A percentile compares a stretch with the other conserved stretches of the same genome.
phyloP scores from a whole-genome alignment of 2,329 filamentous ascomycete genomes.

The Pseudocercospora musae region DNA sequence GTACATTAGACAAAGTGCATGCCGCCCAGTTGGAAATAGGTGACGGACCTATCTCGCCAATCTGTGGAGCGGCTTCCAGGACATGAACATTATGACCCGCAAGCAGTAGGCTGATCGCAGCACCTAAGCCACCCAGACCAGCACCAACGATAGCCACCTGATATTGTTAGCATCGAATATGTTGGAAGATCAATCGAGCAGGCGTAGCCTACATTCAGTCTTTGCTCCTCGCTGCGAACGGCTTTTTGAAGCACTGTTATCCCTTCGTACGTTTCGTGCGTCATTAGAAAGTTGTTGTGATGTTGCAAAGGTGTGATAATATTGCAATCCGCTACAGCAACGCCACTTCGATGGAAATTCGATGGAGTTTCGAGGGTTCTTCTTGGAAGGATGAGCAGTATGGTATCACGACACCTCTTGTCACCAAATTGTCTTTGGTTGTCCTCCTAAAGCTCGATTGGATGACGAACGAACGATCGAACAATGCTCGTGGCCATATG shows the following conservation, averaged over 20 bases:
- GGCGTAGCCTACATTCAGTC: conserved; percentile 6
- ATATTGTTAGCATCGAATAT: not conserved
- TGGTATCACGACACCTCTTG: not conserved
- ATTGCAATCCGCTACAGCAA: not conserved
- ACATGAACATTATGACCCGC: conserved; percentile 49
- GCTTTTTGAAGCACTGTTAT: conserved; percentile 1
- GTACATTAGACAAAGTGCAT: not conserved
- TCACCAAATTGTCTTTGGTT: not conserved
- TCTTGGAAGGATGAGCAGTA: not conserved
- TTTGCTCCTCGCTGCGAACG: not conserved
- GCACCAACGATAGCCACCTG: conserved; percentile 55
- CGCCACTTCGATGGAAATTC: not conserved
- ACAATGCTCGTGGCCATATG: not conserved
- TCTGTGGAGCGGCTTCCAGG: conserved; percentile 47
- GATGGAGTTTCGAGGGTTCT: no score
- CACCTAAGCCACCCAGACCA: conserved; percentile 54
- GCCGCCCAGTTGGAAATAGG: not conserved
- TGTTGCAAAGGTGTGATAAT: not conserved
- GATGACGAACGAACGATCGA: not conserved
- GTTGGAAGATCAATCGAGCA: not conserved
- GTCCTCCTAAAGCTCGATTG: not conserved
- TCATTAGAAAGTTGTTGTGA: not conserved
- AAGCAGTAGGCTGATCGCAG: conserved; percentile 47
- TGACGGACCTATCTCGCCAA: conserved; percentile 41
- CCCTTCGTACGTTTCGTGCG: not conserved